Evolutionary conservation across 2,329 filamentous ascomycete genomes (phyloP).

Genomic region (Neocucurbitaria cava): DNA sequence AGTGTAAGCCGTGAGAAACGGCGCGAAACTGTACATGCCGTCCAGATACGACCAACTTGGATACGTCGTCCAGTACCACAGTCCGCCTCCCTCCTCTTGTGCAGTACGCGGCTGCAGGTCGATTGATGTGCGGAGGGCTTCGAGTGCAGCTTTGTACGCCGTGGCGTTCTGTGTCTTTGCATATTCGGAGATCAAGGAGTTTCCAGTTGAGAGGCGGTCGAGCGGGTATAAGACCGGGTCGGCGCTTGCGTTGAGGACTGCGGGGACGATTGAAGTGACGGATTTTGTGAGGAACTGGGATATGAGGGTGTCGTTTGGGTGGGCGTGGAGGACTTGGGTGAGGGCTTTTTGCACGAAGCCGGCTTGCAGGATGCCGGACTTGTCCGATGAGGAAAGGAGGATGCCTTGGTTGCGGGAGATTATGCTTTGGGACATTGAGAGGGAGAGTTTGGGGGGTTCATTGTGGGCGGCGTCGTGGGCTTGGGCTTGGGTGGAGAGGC

Average conservation of each 20-base stretch:
- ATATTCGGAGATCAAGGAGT: slow-evolving; percentile 29
- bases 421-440: slow-evolving; percentile 38
- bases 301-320: slow-evolving; percentile 9
- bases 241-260: slow-evolving; percentile 24
- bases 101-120: slow-evolving; percentile 35
- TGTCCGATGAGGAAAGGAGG: slow-evolving; percentile 20
- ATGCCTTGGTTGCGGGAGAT: slow-evolving; percentile 43
- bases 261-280: slow-evolving; percentile 19
- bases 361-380: slow-evolving; percentile 35
- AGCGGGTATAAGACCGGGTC: slow-evolving; percentile 31
- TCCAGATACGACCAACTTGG: slow-evolving; percentile 62
- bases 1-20: slow-evolving; percentile 49
- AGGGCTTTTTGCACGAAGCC: slow-evolving; percentile 46
- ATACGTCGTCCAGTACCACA: slow-evolving; percentile 52
- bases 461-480: neutral
- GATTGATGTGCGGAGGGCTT: slow-evolving; percentile 31
- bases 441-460: slow-evolving; percentile 9
- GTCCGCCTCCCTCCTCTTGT: slow-evolving; percentile 36
- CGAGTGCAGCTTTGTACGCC: slow-evolving; percentile 14
- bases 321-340: slow-evolving; percentile 19
- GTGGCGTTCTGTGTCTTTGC: slow-evolving; percentile 14
- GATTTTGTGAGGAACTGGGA: slow-evolving; percentile 23
- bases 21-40: slow-evolving; percentile 59
- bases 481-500: neutral
- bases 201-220: slow-evolving; percentile 42